Evolutionary conservation across 2,329 filamentous ascomycete genomes (phyloP).

Genomic region (Trichoderma cornu-damae): DNA sequence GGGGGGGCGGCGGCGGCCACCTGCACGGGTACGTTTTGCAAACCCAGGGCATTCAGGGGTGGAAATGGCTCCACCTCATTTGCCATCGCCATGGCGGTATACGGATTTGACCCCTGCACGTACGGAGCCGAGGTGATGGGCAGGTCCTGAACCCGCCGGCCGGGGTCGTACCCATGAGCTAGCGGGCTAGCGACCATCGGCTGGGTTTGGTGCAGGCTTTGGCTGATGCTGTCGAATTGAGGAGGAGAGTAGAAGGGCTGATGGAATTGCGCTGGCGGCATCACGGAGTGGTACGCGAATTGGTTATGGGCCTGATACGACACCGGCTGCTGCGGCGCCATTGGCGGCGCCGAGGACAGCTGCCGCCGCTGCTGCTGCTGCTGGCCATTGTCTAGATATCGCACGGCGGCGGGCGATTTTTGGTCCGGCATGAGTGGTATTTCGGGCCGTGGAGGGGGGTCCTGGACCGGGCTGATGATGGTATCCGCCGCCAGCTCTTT

Average conservation of each 20-base stretch:
- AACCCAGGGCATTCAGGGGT: constrained; percentile 31
- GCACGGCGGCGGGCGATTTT: constrained; percentile 17
- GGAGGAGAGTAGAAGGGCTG: constrained; percentile 25
- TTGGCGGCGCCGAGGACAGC: not conserved
- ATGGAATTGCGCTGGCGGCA: constrained; percentile 27
- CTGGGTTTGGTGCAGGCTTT: constrained; percentile 25
- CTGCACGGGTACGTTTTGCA: constrained; percentile 26
- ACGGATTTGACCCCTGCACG: constrained; percentile 23
- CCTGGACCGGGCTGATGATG: constrained; percentile 62
- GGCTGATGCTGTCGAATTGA: constrained; percentile 28
- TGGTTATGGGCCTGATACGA: constrained; percentile 19
- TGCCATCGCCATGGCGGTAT: constrained; percentile 24
- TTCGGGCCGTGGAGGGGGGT: constrained; percentile 41
- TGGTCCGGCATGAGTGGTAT: constrained; percentile 28
- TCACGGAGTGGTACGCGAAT: constrained; percentile 27
- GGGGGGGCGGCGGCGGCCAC: constrained; percentile 12
- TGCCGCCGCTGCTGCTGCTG: constrained; percentile 20
- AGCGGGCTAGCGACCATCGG: constrained; percentile 25
- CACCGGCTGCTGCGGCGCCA: constrained; percentile 18
- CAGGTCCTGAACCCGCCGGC: constrained; percentile 26
- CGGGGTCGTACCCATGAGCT: constrained; percentile 25
- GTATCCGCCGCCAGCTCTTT: constrained; percentile 54
- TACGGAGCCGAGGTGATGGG: constrained; percentile 26
- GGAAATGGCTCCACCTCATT: constrained; percentile 31
- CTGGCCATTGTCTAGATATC: constrained; percentile 21